Evolutionary conservation across 371 early-diverging fungal species (phyloP).

Genomic region (Rhizopus delemar): DNA sequence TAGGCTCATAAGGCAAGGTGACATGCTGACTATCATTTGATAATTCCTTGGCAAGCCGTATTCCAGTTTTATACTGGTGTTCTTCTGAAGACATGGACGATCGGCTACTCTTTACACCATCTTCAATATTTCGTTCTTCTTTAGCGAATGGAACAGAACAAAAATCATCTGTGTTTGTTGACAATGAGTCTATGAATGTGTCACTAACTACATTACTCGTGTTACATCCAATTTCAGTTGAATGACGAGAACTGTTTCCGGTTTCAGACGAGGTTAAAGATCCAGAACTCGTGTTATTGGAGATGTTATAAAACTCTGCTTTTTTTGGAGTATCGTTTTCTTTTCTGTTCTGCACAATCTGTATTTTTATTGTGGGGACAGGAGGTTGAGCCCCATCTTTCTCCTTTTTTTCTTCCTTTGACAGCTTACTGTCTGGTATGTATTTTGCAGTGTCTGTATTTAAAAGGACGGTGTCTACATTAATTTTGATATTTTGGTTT

Average conservation of each 20-base stretch:
- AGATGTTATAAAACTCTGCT: not conserved
- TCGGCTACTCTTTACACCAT: not conserved
- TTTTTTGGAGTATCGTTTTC: not conserved
- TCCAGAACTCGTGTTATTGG: not conserved
- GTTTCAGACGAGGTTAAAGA: not conserved
- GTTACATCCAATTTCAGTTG: slow-evolving; percentile 1
- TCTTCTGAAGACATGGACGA: not conserved
- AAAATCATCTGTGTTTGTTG: no score
- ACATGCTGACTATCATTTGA: not conserved
- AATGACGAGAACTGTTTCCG: not conserved
- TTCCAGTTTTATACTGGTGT: not conserved
- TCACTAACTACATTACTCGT: slow-evolving; percentile 4
- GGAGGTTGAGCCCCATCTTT: no score
- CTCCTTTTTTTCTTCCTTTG: not conserved
- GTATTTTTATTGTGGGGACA: no score
- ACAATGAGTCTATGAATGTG: not conserved
- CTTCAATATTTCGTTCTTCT: not conserved
- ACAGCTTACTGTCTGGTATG: not conserved
- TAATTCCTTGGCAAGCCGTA: not conserved
- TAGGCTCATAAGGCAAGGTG: no score
- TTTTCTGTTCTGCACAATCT: not conserved
- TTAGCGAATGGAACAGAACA: no score
- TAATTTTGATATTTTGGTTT: no score
- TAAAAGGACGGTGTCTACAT: no score
- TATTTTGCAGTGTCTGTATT: no score